Evolutionary conservation across 192 early-diverging fungal genomes (phyloP), one percentile per base, ranked within the genome.

Genomic region (Coemansia sp.): DNA sequence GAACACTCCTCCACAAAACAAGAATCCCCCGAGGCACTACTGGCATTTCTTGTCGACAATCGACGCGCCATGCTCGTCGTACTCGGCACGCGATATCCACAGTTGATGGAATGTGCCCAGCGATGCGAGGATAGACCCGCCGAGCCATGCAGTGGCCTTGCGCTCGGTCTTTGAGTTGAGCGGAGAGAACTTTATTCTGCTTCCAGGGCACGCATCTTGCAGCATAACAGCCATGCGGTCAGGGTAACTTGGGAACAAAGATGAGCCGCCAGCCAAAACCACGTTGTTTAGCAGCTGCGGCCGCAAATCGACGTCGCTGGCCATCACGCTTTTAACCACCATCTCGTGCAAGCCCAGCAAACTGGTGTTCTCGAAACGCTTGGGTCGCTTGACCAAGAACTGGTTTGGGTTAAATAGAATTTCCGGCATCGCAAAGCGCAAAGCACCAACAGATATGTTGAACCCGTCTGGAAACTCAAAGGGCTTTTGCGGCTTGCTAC

Each of bases 91-190:
- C 22, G 94, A 96, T 8, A 99, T 88, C 97, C 97, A 99, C 46
- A 99, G 80, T 77, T 97, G 97, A 62, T 97, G 94, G 83, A 99
- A 99, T 0, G 93, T 94, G 53, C 93, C 93, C 52, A 99, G 62
- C 3, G 92, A 95, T 2, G 91, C 86, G 43, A 99, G 74, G 34
- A 99, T 92, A 1, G 95, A 97, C 5, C 95, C 95, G 38, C 97
- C 97, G 27, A 97, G 83, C 97, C 97, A 99, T 23, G 90, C 81
- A n/a, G 91, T 86, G 56, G 90, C 94, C 58, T 88, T 88, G 51
- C 94, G 85, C 70, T 98, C 96, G 15, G 83, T 81, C 25, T 82
- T 76, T 27, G 83, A 87, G 51, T 81, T 85, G 1, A 92, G 81
- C 26, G 90, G 83, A 53, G 89, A 85, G 53, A 95, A 67, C 63